Conservation (phyloP, 176 grass and related monocot genomes). For the Bonia amplexicaulis region DNA sequence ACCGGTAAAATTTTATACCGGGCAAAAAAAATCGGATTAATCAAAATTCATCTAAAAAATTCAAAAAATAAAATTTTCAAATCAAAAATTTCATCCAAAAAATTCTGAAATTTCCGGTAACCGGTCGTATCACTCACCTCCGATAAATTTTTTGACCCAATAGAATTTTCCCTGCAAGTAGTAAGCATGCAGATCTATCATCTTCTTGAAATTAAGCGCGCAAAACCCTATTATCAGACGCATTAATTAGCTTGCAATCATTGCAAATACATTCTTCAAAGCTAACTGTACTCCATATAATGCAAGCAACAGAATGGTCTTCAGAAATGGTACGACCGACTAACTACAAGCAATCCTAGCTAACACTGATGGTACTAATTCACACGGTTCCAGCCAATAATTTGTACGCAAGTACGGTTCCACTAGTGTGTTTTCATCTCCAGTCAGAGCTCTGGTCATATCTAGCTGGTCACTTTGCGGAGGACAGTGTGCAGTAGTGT, state of each 20-base stretch:
- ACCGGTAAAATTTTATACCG: background rate
- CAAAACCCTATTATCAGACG: background rate
- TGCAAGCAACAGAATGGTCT: background rate
- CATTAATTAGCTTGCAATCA: background rate
- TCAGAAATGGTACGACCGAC: background rate
- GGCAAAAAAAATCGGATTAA: no score
- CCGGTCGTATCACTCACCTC: no score
- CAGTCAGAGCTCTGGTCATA: background rate
- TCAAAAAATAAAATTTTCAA: no score
- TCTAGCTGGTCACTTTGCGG: slow-evolving; percentile 28
- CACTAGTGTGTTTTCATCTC: background rate
- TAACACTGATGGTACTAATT: background rate
- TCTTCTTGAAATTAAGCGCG: background rate
- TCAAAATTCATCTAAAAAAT: no score
- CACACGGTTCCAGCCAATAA: slow-evolving; percentile 4
- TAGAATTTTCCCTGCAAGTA: no score
- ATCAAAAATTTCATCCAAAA: no score
- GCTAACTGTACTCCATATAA: background rate
- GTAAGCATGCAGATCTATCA: no score
- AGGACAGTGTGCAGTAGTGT: slow-evolving; percentile 30
- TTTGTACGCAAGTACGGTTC: background rate
- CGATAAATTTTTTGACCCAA: no score
- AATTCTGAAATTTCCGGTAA: no score
- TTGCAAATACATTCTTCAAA: background rate
- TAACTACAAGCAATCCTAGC: background rate